Percentiles rank a stretch among this genome's conserved stretches.
phyloP scores from a whole-genome alignment of 2,329 filamentous ascomycete genomes.

The Fusarium beomiforme region DNA sequence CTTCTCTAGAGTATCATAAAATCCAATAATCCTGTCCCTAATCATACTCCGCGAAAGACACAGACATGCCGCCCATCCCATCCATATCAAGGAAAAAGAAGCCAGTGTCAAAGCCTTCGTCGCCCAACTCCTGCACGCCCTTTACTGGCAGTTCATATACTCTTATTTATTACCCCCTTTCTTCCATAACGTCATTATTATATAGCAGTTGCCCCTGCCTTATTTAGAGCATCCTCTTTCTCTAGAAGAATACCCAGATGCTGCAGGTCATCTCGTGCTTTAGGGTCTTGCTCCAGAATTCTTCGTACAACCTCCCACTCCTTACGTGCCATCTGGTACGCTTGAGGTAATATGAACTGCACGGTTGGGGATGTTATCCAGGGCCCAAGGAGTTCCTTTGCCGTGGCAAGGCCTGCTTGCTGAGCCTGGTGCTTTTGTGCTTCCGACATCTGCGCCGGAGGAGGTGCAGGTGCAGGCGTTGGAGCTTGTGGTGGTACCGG shows the following conservation, averaged over 20 bases:
- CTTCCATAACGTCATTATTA: constrained; percentile 7
- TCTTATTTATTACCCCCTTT: not conserved
- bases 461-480: not conserved
- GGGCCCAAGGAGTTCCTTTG: constrained; percentile 70
- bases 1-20: constrained; percentile 11
- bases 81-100: not conserved
- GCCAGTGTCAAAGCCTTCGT: not conserved
- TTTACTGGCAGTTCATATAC: not conserved
- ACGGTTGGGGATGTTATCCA: constrained; percentile 73
- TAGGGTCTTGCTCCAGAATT: constrained; percentile 73
- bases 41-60: constrained; percentile 1
- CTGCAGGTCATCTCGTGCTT: constrained; percentile 69
- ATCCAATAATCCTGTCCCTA: constrained; percentile 21
- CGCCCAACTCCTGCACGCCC: constrained; percentile 14
- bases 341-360: constrained; percentile 74
- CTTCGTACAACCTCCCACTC: constrained; percentile 80
- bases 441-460: constrained; percentile 42
- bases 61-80: not conserved
- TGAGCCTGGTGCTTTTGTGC: constrained; percentile 55
- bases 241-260: constrained; percentile 66
- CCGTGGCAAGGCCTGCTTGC: constrained; percentile 64
- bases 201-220: constrained; percentile 12
- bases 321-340: constrained; percentile 71
- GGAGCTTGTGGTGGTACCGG: not conserved
- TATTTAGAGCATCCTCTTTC: constrained; percentile 51